Evolutionary conservation across 345 rosid genomes (phyloP).

Genomic region (Cardamine resedifolia): DNA sequence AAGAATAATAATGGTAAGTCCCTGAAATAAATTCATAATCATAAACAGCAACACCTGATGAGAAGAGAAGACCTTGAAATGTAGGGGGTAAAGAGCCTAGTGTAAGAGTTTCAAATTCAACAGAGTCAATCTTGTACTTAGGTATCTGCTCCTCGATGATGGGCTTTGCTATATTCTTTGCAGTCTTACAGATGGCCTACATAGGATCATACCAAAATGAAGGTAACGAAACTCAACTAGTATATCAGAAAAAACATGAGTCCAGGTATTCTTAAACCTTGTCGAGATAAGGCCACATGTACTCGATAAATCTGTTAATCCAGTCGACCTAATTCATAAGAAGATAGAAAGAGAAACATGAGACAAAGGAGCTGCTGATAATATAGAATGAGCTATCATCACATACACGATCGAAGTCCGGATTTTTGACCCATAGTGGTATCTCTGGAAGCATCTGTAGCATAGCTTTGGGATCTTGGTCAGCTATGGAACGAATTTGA

Average conservation of each 20-base stretch:
- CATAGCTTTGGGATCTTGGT: constrained; percentile 72
- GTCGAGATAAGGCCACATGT: constrained; percentile 96
- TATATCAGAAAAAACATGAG: background rate
- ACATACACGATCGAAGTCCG: constrained; percentile 90
- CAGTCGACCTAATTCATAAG: constrained; percentile 66
- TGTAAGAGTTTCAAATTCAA: constrained; percentile 80
- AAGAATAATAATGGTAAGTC: constrained; percentile 1
- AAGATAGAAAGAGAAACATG: constrained; percentile 3
- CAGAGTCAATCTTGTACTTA: constrained; percentile 86
- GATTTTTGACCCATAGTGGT: constrained; percentile 93
- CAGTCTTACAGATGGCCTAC: constrained; percentile 89
- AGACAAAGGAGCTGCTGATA: background rate
- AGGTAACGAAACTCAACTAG: constrained; percentile 16
- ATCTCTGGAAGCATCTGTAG: constrained; percentile 90
- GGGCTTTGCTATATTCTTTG: constrained; percentile 63
- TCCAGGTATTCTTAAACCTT: constrained; percentile 59
- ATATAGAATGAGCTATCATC: background rate
- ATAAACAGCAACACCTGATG: too few relatives aligned
- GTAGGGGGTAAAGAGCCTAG: constrained; percentile 91
- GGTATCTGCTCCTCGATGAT: constrained; percentile 94
- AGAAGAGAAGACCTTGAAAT: constrained; percentile 53
- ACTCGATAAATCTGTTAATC: constrained; percentile 74
- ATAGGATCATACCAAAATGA: background rate
- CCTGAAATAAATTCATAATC: constrained; percentile 4
- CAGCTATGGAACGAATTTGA: constrained; percentile 58